Percentiles rank a stretch among this genome's conserved stretches.
Conservation (phyloP, 805 yeast species). For the Candida quercuum region DNA sequence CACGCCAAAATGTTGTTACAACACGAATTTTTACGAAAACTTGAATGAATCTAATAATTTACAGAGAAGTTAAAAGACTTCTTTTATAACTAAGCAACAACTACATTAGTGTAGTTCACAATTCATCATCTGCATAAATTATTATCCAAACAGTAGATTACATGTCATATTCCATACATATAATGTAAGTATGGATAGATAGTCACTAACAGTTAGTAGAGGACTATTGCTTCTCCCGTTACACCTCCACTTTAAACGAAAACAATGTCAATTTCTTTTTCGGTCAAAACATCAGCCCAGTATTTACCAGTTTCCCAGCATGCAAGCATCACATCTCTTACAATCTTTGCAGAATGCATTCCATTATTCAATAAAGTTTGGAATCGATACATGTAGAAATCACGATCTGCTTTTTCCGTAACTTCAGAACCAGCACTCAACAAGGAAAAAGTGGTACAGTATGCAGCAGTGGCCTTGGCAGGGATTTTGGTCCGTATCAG, state of each 20-base stretch:
- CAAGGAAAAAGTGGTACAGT: constrained; percentile 44
- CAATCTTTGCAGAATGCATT: constrained; percentile 17
- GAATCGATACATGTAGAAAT: constrained; percentile 33
- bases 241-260: constrained; percentile 29
- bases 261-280: constrained; percentile 39
- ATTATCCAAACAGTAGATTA: too few species aligned
- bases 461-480: constrained; percentile 42
- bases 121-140: background rate
- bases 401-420: constrained; percentile 27
- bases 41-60: background rate
- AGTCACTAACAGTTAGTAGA: too few species aligned
- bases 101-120: background rate
- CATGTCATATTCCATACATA: too few species aligned
- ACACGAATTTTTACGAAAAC: constrained; percentile 49
- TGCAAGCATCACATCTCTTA: constrained; percentile 35
- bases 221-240: too few species aligned
- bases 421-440: constrained; percentile 55
- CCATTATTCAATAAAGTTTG: constrained; percentile 33
- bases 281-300: constrained; percentile 45
- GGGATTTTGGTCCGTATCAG: constrained; percentile 32
- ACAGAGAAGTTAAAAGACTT: too few species aligned
- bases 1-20: constrained; percentile 44
- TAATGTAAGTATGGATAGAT: too few species aligned
- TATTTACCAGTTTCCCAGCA: constrained; percentile 50
- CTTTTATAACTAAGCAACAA: too few species aligned